A percentile compares a stretch with the other conserved stretches of the same genome.
Evolutionary conservation across 176 grass and related monocot species (phyloP).

Genomic region (Avena insularis): DNA sequence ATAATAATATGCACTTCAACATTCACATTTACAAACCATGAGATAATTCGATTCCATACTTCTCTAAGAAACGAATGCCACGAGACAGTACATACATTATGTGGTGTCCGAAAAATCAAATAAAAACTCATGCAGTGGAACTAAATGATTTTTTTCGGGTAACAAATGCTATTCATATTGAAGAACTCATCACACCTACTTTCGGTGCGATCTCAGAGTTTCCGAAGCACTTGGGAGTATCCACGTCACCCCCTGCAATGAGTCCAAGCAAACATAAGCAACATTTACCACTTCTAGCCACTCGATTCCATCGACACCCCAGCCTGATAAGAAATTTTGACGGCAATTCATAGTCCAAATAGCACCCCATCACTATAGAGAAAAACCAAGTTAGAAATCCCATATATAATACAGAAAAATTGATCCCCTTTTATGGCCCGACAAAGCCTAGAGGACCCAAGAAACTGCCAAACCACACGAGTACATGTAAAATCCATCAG

Average conservation of each 20-base stretch:
- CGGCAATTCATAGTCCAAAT: neutral
- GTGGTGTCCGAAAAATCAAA: neutral
- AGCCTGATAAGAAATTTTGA: neutral
- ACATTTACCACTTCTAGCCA: neutral
- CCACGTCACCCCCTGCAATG: constrained; percentile 80
- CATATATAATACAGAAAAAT: neutral
- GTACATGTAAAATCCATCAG: neutral
- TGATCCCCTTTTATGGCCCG: neutral
- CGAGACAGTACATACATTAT: neutral
- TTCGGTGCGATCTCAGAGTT: constrained; percentile 71
- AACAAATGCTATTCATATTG: neutral
- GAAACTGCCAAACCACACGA: constrained; percentile 16
- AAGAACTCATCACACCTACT: constrained; percentile 66
- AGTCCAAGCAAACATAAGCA: constrained; percentile 14
- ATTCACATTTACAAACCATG: neutral
- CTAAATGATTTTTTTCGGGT: neutral
- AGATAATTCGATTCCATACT: neutral
- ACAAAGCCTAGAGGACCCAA: neutral
- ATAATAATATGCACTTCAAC: neutral
- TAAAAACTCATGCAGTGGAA: neutral
- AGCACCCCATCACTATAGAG: neutral
- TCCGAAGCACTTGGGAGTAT: constrained; percentile 81
- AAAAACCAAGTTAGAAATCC: neutral
- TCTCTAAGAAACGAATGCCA: neutral
- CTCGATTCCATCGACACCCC: neutral